Conservation (phyloP, 164 flowering plant genomes). For the Houttuynia cordata region DNA sequence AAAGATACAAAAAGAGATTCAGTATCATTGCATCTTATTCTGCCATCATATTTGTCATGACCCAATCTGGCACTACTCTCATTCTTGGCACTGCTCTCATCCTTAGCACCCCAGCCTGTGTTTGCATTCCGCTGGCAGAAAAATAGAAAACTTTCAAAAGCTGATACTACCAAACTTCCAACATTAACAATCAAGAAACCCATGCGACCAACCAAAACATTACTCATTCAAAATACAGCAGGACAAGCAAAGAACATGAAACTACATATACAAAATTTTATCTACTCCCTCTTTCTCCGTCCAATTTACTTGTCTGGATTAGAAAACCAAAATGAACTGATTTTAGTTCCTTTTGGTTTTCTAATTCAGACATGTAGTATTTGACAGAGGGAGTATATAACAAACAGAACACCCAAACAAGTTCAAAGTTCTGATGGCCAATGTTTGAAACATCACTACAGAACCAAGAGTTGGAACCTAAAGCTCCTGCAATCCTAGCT, state of each 20-base stretch:
- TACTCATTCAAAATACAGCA: neutral
- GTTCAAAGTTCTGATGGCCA: neutral
- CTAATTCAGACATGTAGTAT: no score
- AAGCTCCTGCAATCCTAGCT: no score
- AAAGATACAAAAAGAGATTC: no score
- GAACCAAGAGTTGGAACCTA: no score
- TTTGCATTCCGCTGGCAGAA: slow-evolving; percentile 19
- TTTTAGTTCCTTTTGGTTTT: no score
- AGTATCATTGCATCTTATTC: slow-evolving; percentile 5
- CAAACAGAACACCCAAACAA: neutral
- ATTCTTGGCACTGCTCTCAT: no score
- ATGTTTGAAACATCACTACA: no score
- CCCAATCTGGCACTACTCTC: slow-evolving; percentile 21
- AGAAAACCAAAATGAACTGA: no score
- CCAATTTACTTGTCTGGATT: no score
- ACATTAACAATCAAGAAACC: neutral
- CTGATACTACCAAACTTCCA: neutral
- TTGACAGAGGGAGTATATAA: no score
- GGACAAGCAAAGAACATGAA: neutral
- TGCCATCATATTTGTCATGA: slow-evolving; percentile 23
- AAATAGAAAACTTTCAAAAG: neutral
- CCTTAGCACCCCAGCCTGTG: slow-evolving; percentile 25
- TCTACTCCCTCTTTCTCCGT: no score
- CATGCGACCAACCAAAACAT: neutral
- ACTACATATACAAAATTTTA: no score